Base-by-base conservation (phyloP, 2,329 filamentous ascomycete species). In the Colletotrichum gloeosporioides region DNA sequence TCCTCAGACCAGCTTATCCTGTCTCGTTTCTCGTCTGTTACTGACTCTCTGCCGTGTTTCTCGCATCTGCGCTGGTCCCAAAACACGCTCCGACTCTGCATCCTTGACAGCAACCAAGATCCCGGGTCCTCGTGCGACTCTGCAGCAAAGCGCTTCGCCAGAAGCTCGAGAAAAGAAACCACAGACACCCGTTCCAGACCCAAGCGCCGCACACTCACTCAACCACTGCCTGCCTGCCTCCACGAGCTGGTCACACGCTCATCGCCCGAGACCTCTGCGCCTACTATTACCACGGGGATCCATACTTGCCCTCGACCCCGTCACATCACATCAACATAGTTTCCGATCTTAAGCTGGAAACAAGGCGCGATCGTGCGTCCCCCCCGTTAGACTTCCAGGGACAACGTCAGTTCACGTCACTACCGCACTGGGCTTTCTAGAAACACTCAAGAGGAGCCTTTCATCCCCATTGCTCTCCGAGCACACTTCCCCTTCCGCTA, bases 41-140 rank as follows among this genome's bases (percentile, higher is more conserved):
- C 69, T 61, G 55, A 63, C 29, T 22, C 22, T 53, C 25, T 61
- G 55, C 66, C 32, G 65, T 66, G 74, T 75, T 77, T 77, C 74
- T 69, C 31, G 29, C 74, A 65, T 36, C 22, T 77, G 71, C 59
- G 65, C 65, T 69, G 66, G 63, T 73, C 73, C 39, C 63, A 76
- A 76, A 76, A 76, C 73, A 73, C 73, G 73, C 73, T 76, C 73
- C 69, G 64, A 34, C 64, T 55, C 57, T 69, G 69, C 69, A 75
- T 77, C 71, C 71, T 77, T 77, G 71, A 77, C 61, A 75, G 53
- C 74, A 75, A 65, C 74, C 74, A 75, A 71, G 59, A 75, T 75
- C 74, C 71, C 55, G 74, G 74, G 74, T 65, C 69, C 39, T 75
- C 34, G 71, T 77, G 71, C 61, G 55, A 76, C 71, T 75, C 53